phyloP scores from a whole-genome alignment of 2,329 filamentous ascomycete genomes.

The Dothideomycetidae sp. region DNA sequence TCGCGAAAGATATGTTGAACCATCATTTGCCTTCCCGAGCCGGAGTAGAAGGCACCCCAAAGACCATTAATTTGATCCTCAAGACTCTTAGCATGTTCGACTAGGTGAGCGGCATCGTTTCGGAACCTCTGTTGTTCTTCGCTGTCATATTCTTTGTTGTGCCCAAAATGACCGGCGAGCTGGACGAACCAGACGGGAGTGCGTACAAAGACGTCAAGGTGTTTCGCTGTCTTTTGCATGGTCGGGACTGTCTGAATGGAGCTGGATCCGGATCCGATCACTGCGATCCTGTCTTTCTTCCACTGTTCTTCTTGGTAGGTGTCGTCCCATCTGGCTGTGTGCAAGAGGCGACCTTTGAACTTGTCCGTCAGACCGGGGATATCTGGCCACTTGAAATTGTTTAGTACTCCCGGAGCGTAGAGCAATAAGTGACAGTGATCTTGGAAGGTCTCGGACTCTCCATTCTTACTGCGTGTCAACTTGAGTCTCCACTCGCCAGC shows the following conservation, averaged over 20 bases:
- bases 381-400: slow-evolving; percentile 24
- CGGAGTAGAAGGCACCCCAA: slow-evolving; percentile 34
- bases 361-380: slow-evolving; percentile 29
- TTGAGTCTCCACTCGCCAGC: slow-evolving; percentile 37
- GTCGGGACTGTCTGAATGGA: slow-evolving; percentile 33
- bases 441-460: slow-evolving; percentile 21
- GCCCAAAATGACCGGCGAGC: slow-evolving; percentile 32
- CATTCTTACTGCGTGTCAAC: slow-evolving; percentile 24
- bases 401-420: slow-evolving; percentile 31
- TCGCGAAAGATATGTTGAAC: slow-evolving; percentile 26
- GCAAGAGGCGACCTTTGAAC: slow-evolving; percentile 30
- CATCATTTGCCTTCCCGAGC: slow-evolving; percentile 27
- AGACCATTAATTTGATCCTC: slow-evolving; percentile 34
- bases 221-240: slow-evolving; percentile 33
- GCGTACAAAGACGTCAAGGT: slow-evolving; percentile 33
- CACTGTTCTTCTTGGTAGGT: slow-evolving; percentile 32
- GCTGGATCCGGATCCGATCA: slow-evolving; percentile 32
- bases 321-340: slow-evolving; percentile 34
- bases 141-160: slow-evolving; percentile 31
- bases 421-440: slow-evolving; percentile 32
- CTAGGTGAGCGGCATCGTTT: slow-evolving; percentile 27
- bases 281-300: slow-evolving; percentile 29
- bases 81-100: slow-evolving; percentile 32
- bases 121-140: slow-evolving; percentile 31
- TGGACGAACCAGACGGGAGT: slow-evolving; percentile 33